Conservation (phyloP, 805 yeast species). For the Suhomyces vadensis region DNA sequence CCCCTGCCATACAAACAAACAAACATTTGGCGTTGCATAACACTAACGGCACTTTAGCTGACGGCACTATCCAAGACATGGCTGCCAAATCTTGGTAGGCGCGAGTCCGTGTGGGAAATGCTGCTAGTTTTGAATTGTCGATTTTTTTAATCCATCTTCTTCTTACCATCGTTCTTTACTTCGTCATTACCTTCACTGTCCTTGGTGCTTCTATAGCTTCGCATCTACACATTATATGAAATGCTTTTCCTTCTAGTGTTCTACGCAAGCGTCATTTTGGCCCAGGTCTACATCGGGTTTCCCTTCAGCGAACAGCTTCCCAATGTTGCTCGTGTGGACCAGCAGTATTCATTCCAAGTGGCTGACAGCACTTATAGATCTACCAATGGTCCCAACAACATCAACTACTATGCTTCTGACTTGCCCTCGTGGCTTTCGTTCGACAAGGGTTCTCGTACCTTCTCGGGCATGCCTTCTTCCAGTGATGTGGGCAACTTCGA, state of each 20-base stretch:
- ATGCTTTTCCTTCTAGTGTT: constrained; percentile 15
- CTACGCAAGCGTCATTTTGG: constrained; percentile 18
- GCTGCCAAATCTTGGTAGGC: too few species aligned
- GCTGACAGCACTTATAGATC: constrained; percentile 66
- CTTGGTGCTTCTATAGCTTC: background rate
- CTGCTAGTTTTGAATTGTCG: too few species aligned
- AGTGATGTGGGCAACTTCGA: constrained; percentile 46
- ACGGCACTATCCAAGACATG: too few species aligned
- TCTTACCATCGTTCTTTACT: background rate
- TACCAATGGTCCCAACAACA: constrained; percentile 32
- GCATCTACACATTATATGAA: too few species aligned
- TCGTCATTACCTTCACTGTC: background rate
- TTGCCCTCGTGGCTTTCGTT: constrained; percentile 82
- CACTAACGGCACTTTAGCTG: background rate
- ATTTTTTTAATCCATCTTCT: too few species aligned
- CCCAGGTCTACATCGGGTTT: constrained; percentile 62
- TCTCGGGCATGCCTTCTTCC: constrained; percentile 66
- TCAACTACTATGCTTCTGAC: constrained; percentile 55
- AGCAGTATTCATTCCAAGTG: constrained; percentile 62
- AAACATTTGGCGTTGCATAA: background rate
- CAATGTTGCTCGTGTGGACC: constrained; percentile 74
- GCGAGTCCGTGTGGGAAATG: too few species aligned
- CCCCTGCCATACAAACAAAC: constrained; percentile 2
- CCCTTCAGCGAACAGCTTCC: constrained; percentile 86
- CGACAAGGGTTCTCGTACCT: constrained; percentile 57